Evolutionary conservation across 192 early-diverging fungal species (phyloP).

Genomic region (Coemansia sp.): DNA sequence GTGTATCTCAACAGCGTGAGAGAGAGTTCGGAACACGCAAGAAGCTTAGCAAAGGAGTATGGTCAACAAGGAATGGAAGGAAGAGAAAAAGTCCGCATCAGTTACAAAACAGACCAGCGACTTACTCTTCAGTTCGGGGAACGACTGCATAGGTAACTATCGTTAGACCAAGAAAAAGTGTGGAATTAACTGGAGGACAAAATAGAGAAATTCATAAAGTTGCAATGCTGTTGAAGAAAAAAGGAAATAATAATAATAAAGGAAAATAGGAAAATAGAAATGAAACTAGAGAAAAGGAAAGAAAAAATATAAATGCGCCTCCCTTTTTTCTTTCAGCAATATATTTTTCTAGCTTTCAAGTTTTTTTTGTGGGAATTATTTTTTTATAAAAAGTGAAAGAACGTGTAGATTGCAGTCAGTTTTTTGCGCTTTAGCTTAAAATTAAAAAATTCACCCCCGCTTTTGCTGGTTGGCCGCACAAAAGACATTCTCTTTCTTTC

Average conservation of each 20-base stretch:
- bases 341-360: background rate
- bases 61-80: too few relatives aligned
- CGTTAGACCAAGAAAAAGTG: slow-evolving; percentile 1
- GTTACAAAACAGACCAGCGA: background rate
- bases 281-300: background rate
- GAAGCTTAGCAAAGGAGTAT: too few relatives aligned
- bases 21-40: too few relatives aligned
- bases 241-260: background rate
- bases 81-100: background rate
- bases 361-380: background rate
- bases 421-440: background rate
- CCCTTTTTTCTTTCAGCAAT: background rate
- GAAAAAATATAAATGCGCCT: background rate
- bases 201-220: background rate
- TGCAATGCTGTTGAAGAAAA: background rate
- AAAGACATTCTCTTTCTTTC: too few relatives aligned
- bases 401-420: background rate
- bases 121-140: slow-evolving; percentile 20
- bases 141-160: slow-evolving; percentile 17
- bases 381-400: background rate
- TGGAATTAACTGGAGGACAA: background rate
- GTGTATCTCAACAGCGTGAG: too few relatives aligned
- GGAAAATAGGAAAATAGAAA: too few relatives aligned
- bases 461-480: background rate
- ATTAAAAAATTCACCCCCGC: background rate